Percentiles rank a stretch among this genome's conserved stretches.
These are phyloP conservation scores for Cryptococcus floricola DNA, from an alignment of 1,284 basidiomycete genomes.

Conservation along the genomic window DNA sequence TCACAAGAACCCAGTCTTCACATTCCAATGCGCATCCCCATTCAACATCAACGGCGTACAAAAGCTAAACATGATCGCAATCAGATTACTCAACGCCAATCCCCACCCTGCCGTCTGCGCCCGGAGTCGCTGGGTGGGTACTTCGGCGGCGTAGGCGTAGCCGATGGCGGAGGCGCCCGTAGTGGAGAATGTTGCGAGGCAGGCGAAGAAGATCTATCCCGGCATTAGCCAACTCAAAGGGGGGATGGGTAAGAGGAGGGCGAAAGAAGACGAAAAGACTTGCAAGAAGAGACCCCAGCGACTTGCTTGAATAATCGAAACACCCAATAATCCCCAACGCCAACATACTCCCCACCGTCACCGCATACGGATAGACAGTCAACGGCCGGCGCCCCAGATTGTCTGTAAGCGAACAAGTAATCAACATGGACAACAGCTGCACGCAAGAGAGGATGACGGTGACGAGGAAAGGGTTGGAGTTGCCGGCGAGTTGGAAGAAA, in stretches of 20 bases:
- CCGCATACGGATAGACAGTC: constrained; percentile 25
- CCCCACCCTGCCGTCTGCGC: constrained; percentile 25
- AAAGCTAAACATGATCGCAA: constrained; percentile 24
- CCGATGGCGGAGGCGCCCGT: constrained; percentile 23
- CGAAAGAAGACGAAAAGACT: neutral
- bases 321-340: constrained; percentile 31
- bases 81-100: constrained; percentile 15
- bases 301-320: constrained; percentile 23
- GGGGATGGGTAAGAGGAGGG: neutral
- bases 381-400: constrained; percentile 25
- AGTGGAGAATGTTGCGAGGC: constrained; percentile 23
- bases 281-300: constrained; percentile 24
- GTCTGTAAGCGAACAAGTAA: constrained; percentile 17
- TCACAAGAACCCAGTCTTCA: constrained; percentile 24
- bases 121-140: constrained; percentile 22
- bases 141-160: constrained; percentile 24
- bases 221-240: neutral
- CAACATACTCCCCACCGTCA: constrained; percentile 22
- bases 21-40: constrained; percentile 12
- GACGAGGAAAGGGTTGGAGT: constrained; percentile 30
- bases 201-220: constrained; percentile 20
- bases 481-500: constrained; percentile 32
- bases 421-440: constrained; percentile 19
- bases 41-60: constrained; percentile 15
- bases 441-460: constrained; percentile 35